Percentiles rank a stretch among this genome's conserved stretches.
Conservation (phyloP, 441 rosid genomes). For the Populus hybrid region DNA sequence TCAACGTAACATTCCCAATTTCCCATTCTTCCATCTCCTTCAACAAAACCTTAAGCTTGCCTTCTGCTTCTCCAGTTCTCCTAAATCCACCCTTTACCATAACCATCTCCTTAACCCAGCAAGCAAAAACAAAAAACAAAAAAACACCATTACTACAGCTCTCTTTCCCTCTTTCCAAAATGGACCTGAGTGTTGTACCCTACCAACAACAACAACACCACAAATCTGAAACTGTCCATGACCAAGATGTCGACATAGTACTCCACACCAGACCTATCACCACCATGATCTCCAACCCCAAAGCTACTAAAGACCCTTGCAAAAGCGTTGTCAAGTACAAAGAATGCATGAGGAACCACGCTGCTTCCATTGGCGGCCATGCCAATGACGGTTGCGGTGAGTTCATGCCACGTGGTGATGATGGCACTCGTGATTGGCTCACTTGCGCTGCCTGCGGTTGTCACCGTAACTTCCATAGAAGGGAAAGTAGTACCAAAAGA, state of each 20-base stretch:
- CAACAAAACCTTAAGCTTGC: background rate
- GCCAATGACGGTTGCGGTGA: slow-evolving; percentile 93
- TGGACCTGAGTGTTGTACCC: slow-evolving; percentile 17
- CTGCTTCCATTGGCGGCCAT: slow-evolving; percentile 69
- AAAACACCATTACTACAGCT: background rate
- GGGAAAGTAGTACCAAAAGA: slow-evolving; percentile 30
- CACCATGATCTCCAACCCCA: background rate
- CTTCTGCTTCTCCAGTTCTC: slow-evolving; percentile 1
- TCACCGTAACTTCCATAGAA: slow-evolving; percentile 93
- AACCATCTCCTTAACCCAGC: background rate
- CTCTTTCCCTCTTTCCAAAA: background rate
- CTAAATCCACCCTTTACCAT: background rate
- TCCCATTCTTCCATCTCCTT: background rate
- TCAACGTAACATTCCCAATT: background rate
- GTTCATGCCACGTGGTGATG: slow-evolving; percentile 72
- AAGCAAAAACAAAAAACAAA: background rate
- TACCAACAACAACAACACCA: slow-evolving; percentile 1
- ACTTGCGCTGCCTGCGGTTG: slow-evolving; percentile 92
- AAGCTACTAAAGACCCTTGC: background rate
- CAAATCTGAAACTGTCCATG: background rate
- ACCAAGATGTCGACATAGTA: background rate
- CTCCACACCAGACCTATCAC: background rate
- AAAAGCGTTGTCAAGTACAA: slow-evolving; percentile 31
- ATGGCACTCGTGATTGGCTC: slow-evolving; percentile 55
- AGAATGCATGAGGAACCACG: slow-evolving; percentile 83